These are phyloP conservation scores for Paramyrothecium roridum DNA, from an alignment of 2,329 filamentous ascomycete species.

Conservation along the genomic window DNA sequence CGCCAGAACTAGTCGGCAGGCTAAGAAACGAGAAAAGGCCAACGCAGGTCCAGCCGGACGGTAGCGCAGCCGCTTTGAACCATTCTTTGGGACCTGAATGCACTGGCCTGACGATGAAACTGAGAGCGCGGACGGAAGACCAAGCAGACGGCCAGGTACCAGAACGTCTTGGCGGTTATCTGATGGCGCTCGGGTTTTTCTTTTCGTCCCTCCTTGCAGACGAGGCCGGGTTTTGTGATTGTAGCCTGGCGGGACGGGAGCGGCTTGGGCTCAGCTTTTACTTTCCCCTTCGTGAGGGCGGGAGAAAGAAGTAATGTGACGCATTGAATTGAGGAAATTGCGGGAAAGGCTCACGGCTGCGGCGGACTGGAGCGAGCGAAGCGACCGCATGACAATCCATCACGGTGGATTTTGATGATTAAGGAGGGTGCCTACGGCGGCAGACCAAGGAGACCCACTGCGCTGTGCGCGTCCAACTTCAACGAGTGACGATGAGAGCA, in stretches of 20 bases:
- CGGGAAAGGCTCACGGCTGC: neutral
- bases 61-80: neutral
- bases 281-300: neutral
- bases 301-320: neutral
- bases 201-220: too few relatives aligned
- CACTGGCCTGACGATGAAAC: neutral
- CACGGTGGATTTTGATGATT: neutral
- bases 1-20: neutral
- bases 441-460: too few relatives aligned
- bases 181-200: too few relatives aligned
- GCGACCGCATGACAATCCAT: neutral
- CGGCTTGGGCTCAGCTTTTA: neutral
- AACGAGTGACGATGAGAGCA: neutral
- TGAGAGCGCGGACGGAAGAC: neutral
- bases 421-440: too few relatives aligned
- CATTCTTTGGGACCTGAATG: neutral
- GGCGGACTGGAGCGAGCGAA: neutral
- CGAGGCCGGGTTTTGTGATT: too few relatives aligned
- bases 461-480: too few relatives aligned
- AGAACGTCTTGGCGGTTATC: too few relatives aligned
- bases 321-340: neutral
- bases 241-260: neutral
- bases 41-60: neutral
- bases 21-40: neutral
- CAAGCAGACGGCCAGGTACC: neutral